Evolutionary conservation across 768 basidiomycete genomes (phyloP).

Genomic region (Agaricus blazei): DNA sequence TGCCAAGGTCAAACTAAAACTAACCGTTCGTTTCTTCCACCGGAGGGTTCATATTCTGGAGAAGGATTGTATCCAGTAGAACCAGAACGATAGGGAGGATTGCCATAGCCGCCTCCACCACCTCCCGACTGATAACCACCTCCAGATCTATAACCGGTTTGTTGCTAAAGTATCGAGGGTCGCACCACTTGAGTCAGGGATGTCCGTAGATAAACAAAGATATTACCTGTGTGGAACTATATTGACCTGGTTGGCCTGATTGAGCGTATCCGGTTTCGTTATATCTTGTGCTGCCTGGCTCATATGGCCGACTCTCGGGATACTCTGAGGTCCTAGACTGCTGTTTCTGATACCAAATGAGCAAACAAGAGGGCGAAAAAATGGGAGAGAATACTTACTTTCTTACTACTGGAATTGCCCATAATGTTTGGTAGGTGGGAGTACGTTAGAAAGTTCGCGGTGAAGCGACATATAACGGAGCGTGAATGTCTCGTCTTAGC

Average conservation of each 20-base stretch:
- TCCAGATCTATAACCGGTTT: neutral
- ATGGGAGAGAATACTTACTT: neutral
- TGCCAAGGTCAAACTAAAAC: neutral
- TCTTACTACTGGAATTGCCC: constrained; percentile 1
- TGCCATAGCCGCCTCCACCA: neutral
- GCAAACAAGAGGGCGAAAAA: neutral
- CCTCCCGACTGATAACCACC: neutral
- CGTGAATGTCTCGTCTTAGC: neutral
- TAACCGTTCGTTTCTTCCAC: neutral
- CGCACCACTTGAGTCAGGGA: neutral
- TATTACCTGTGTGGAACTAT: neutral
- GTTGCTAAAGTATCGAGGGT: neutral
- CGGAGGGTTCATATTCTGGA: neutral
- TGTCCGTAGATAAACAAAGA: neutral
- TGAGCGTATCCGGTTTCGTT: neutral
- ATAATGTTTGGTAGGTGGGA: neutral
- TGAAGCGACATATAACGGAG: too few relatives aligned
- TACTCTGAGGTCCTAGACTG: neutral
- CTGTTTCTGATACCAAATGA: neutral
- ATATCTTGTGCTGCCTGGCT: neutral
- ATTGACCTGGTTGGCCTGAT: neutral
- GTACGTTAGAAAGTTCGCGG: neutral
- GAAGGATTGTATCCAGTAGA: neutral
- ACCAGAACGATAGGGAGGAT: neutral
- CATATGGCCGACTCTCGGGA: neutral